Base-by-base conservation (phyloP, 306 rosid genomes). In the Prunus mira region DNA sequence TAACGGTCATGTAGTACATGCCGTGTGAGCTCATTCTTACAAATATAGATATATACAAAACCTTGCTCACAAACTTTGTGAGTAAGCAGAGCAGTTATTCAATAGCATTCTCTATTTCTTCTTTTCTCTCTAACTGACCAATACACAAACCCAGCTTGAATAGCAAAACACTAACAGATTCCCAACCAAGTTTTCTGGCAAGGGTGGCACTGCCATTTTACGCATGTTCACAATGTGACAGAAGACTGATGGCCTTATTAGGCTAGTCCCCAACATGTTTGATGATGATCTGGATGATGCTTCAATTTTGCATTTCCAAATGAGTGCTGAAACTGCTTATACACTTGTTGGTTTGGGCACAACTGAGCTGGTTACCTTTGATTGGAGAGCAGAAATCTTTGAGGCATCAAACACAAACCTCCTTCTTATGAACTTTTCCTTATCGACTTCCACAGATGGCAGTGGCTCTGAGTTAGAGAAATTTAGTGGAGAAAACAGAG, bases 401-500 rank as follows among this genome's bases (percentile, higher is more conserved):
- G 83, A 56, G 49, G 67, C 80, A 25, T 50, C 75, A 55, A 91
- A 89, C 45, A 80, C 56, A 41, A 78, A 80, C 70, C 92, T 84
- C 51, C 25, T 82, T 57, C 83, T 78, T 78, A 51, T 43, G 66
- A 71, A 80, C 3, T 76, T 76, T 0, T 58, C 80, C 34, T 73
- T 17, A 4, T 46, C 34, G 49, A 79, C 14, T 38, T 68, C 64
- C 32, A 24, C 15, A 2, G 52, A 32, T 17, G 49, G 61, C 18
- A 47, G 71, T 51, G 6, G 56, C 2, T 14, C 8, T 14, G 9
- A 19, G 12, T 67, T 67, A 1, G 5, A 9, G 63, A 57, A 20
- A 22, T 22, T 28, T 9, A 57, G 28, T 3, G 63, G 63, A 11
- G 28, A 13, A 11, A 57, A 57, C 2, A 11, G 15, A 57, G 63